phyloP scores from a whole-genome alignment of 1,284 basidiomycete genomes.

The Tilletia setariae region DNA sequence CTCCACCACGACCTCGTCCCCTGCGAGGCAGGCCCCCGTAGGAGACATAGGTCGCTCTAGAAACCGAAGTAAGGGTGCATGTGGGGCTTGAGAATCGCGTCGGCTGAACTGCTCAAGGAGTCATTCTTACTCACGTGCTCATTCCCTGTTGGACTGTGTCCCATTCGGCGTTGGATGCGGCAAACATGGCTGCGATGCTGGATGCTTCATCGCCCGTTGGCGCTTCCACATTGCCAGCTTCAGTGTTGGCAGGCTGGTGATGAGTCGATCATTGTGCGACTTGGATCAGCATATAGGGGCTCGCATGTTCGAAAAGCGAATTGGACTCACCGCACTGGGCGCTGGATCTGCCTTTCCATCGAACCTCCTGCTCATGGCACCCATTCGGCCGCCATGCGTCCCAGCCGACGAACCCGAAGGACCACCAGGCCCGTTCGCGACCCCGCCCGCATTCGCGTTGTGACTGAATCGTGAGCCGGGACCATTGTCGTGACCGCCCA shows the following conservation, averaged over 20 bases:
- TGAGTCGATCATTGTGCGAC: background rate
- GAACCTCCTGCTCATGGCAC: constrained; percentile 77
- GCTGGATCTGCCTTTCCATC: constrained; percentile 67
- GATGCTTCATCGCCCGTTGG: constrained; percentile 39
- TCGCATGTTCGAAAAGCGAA: background rate
- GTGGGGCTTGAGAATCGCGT: too few relatives aligned
- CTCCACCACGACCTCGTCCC: constrained; percentile 20
- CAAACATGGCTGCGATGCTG: constrained; percentile 86
- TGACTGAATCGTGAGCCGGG: constrained; percentile 31
- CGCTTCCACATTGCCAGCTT: background rate
- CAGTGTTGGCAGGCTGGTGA: background rate
- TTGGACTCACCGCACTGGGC: constrained; percentile 16
- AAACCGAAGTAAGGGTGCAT: background rate
- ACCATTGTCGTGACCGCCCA: constrained; percentile 8
- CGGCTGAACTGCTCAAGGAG: too few relatives aligned
- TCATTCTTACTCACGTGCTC: constrained; percentile 77
- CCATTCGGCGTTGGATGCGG: constrained; percentile 84
- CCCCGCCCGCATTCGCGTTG: constrained; percentile 13
- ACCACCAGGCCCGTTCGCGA: background rate
- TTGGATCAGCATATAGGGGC: background rate
- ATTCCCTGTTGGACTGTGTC: constrained; percentile 95
- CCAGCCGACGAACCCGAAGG: background rate
- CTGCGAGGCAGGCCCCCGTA: constrained; percentile 41
- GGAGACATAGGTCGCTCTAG: constrained; percentile 43
- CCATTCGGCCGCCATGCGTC: constrained; percentile 6